Evolutionary conservation across 1,284 basidiomycete genomes (phyloP), one percentile per base, ranked within the genome.

Genomic region (Kwoniella shivajii): DNA sequence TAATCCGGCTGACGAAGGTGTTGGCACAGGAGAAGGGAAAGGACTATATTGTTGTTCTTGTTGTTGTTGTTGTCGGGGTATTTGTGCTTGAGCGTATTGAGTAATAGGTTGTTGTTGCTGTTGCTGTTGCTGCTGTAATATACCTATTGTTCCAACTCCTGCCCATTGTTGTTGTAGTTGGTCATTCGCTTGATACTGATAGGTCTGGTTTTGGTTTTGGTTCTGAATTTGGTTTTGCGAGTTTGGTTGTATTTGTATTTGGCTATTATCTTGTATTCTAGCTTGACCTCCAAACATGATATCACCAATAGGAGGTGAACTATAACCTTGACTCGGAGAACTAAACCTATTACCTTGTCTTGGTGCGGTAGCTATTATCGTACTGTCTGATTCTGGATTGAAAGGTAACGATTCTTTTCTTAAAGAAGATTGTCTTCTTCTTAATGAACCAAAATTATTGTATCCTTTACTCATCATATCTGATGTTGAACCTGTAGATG

Each of bases 321-420:
- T 43, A 11, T 46, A 26, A n/a, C 29, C 29, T 13, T 33, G 45
- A 47, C 31, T 24, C 18, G 47, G 18, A 11, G 30, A 13, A 43
- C 14, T 34, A 1, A 47, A 34, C 37, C 38, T 37, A 46, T 54
- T 44, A 20, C 34, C 34, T 48, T 29, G 41, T 33, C 33, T 54
- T 16, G 53, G 50, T 7, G 66, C 69, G 13, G 72, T 71, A 3
- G 71, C 67, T 30, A 74, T 73, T 27, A 76, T 48, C 0, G 74
- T 76, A 42, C 68, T 72, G 26, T 66, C 67, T 22, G 54, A 49
- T 18, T 60, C 60, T 3, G 69, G 71, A 48, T 72, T 64, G 52
- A 72, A 74, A 4, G 73, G 72, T 13, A 74, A 55, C n/a, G 69
- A 71, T 33, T 76, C 72, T 50, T 74, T 64, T 24, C 73, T 50